Evolutionary conservation across 2,329 filamentous ascomycete genomes (phyloP).

Genomic region (Phoma sp.): DNA sequence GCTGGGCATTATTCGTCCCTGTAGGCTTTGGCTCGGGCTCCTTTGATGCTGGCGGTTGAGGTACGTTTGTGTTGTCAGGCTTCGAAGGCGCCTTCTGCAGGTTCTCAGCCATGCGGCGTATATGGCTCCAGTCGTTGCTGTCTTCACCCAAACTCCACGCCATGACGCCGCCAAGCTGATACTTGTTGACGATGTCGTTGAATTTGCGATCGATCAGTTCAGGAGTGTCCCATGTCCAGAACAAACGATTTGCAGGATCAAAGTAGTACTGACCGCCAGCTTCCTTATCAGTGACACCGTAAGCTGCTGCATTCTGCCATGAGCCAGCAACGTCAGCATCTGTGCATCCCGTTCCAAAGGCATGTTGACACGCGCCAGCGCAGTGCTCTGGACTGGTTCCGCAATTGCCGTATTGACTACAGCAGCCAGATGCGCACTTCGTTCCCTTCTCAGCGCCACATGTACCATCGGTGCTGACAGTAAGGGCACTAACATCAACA

Average conservation of each 20-base stretch:
- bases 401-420: constrained; percentile 43
- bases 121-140: constrained; percentile 46
- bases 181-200: constrained; percentile 60
- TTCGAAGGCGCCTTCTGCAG: constrained; percentile 11
- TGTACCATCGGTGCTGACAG: constrained; percentile 33
- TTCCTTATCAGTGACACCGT: constrained; percentile 62
- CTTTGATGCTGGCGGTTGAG: too few relatives aligned
- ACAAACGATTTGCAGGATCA: constrained; percentile 64
- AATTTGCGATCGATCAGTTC: constrained; percentile 68
- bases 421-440: constrained; percentile 38
- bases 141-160: constrained; percentile 79
- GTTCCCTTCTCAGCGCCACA: constrained; percentile 39
- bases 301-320: constrained; percentile 61
- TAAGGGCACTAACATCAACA: constrained; percentile 22
- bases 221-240: constrained; percentile 77
- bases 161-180: constrained; percentile 71
- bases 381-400: constrained; percentile 37
- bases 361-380: constrained; percentile 39
- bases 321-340: constrained; percentile 61
- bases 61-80: neutral
- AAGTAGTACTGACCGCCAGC: constrained; percentile 72
- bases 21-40: neutral
- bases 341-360: constrained; percentile 50
- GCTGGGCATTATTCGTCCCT: neutral
- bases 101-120: constrained; percentile 50